Base-by-base conservation (phyloP, 2,329 filamentous ascomycete genomes). In the Cercospora brassicicola region DNA sequence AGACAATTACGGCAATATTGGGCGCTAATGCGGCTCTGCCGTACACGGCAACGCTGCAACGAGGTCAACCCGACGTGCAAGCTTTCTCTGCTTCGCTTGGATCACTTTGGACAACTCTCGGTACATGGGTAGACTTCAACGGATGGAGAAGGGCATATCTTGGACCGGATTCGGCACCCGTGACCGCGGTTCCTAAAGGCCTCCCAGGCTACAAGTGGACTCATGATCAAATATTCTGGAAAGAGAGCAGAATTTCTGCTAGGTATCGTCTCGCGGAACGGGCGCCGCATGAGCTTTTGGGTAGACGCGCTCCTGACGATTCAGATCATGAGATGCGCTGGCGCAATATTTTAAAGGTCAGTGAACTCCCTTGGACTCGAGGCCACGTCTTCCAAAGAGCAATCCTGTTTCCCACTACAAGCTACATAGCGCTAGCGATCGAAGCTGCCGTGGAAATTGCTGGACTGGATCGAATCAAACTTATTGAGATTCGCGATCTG, bases 1-100 rank as follows among this genome's bases (percentile, higher is more conserved):
- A 82, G 62, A 82, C 75, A 1, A 73, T 81, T 31, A 73, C 77
- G n/a, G 62, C 45, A 20, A 51, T 59, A n/a, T 31, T 75, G 67
- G 15, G 45, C 64, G 3, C 59, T 11, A 70, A 67, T 20, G 51
- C 64, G 23, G 42, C 56, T 1, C 30, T 71, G 18, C 67, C 69
- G 1, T 73, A 71, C 48, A 51, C 39, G 4, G 67, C 56, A 42
- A 71, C 67, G 31, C 60, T 79, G 7, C 64, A 67, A 13, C 69
- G 78, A 13, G 73, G 71, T 3, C 57, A 65, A 2, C 66, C 78
- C 59, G 76, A 76, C 62, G 64, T 77, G 2, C 33, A 71, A 18
- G 71, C 71, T n/a, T 69, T 78, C 23, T 68, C 72, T 59, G 65
- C 63, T n/a, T 53, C 69, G 8, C 57, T 73, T 2, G 71, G 69